Evolutionary conservation across 163 green algal genomes (phyloP).

Genomic region (Prototheca wickerhamii): DNA sequence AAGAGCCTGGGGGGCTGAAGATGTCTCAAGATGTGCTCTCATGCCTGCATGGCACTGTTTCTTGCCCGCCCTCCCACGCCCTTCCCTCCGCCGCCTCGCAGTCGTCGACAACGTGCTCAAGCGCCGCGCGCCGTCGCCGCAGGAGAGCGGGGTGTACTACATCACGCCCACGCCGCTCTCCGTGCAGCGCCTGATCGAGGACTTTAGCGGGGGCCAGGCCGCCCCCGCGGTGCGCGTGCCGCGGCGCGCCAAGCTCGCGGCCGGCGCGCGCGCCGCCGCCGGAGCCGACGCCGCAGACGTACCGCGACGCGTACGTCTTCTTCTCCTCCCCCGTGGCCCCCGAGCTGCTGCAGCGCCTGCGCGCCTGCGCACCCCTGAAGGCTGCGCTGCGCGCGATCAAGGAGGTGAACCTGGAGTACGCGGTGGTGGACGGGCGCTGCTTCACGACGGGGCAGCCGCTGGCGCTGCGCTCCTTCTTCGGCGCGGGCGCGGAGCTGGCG

Average conservation of each 20-base stretch:
- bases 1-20: neutral
- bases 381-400: constrained; percentile 56
- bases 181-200: constrained; percentile 55
- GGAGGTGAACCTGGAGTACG: constrained; percentile 76
- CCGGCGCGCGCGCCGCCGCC: no score
- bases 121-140: constrained; percentile 64
- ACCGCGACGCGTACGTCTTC: constrained; percentile 80
- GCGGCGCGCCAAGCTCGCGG: no score
- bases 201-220: constrained; percentile 64
- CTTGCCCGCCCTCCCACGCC: neutral
- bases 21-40: neutral
- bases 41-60: neutral
- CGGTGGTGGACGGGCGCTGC: constrained; percentile 61
- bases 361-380: constrained; percentile 40
- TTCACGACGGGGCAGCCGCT: constrained; percentile 60
- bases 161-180: constrained; percentile 64
- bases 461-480: constrained; percentile 57
- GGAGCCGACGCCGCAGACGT: constrained; percentile 40
- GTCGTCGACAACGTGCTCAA: constrained; percentile 74
- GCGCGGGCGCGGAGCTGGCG: constrained; percentile 19
- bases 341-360: constrained; percentile 59
- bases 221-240: constrained; percentile 1
- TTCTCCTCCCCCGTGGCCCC: constrained; percentile 61
- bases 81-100: constrained; percentile 16
- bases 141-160: constrained; percentile 87